phyloP scores from a whole-genome alignment of 116 monocot species.

The Dioscorea cayenensis region DNA sequence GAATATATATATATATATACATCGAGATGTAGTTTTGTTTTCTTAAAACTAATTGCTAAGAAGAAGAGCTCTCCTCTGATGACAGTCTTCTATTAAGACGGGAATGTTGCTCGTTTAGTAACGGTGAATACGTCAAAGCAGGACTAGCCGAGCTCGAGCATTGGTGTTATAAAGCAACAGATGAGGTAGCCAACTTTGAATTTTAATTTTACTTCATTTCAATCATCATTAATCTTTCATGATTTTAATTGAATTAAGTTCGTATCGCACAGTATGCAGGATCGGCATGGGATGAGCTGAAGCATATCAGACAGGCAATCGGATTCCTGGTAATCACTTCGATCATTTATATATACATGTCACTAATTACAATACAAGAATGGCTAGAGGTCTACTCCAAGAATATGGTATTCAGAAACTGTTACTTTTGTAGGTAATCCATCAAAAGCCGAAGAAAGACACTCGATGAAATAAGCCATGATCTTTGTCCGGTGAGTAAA shows the following conservation, averaged over 20 bases:
- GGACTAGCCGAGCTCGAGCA: conserved; percentile 94
- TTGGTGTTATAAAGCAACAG: conserved; percentile 90
- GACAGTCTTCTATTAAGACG: conserved; percentile 92
- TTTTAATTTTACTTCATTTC: too few species aligned
- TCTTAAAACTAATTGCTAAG: conserved; percentile 1
- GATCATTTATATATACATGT: neutral
- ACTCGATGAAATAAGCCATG: conserved; percentile 93
- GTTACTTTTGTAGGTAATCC: conserved; percentile 62
- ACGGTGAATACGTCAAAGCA: conserved; percentile 98
- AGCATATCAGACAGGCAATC: conserved; percentile 94
- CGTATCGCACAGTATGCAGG: conserved; percentile 75
- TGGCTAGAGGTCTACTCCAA: neutral
- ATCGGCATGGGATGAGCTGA: conserved; percentile 92
- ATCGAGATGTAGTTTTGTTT: neutral
- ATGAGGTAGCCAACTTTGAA: conserved; percentile 51
- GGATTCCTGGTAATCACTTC: conserved; percentile 69
- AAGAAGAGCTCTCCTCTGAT: conserved; percentile 5
- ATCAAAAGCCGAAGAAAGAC: conserved; percentile 99
- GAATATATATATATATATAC: neutral
- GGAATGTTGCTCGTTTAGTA: conserved; percentile 99
- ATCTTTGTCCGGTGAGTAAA: conserved; percentile 88
- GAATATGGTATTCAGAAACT: neutral
- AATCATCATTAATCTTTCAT: too few species aligned
- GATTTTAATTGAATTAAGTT: conserved; percentile 6
- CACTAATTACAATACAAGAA: too few species aligned